Conservation (phyloP, 805 yeast species). For the Zygoascus flipseniorum region DNA sequence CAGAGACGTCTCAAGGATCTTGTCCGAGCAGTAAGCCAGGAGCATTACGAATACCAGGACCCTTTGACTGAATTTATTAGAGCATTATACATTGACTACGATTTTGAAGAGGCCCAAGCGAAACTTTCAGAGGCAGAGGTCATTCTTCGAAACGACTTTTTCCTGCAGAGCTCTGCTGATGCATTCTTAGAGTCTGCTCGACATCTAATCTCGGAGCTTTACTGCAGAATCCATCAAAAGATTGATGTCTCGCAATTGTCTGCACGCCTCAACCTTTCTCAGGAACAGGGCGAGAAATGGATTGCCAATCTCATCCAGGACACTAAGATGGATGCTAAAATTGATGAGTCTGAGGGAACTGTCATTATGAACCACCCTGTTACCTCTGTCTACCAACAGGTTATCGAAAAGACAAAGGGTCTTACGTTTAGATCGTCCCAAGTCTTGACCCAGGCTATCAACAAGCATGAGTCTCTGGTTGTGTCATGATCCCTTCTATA, state of each 20-base stretch:
- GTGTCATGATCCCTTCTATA: constrained; percentile 2
- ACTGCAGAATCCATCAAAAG: constrained; percentile 44
- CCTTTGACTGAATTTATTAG: constrained; percentile 52
- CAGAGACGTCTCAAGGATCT: constrained; percentile 52
- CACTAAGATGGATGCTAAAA: constrained; percentile 45
- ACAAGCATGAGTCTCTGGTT: constrained; percentile 13
- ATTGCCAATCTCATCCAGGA: constrained; percentile 42
- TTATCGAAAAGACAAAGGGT: constrained; percentile 61
- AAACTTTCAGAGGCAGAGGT: constrained; percentile 41
- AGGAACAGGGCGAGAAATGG: constrained; percentile 45
- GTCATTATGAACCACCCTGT: constrained; percentile 47
- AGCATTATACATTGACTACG: constrained; percentile 49
- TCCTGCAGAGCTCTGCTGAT: constrained; percentile 37
- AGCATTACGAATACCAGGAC: constrained; percentile 55
- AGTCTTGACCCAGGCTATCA: constrained; percentile 36
- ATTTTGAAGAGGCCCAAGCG: constrained; percentile 44
- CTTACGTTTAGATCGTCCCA: constrained; percentile 52
- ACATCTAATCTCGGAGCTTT: constrained; percentile 44
- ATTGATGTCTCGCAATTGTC: constrained; percentile 40
- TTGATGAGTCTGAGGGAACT: constrained; percentile 43
- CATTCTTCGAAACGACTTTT: constrained; percentile 48
- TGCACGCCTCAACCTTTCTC: constrained; percentile 35
- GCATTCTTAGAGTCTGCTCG: constrained; percentile 40
- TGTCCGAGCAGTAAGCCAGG: constrained; percentile 49
- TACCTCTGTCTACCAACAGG: constrained; percentile 54